Base-by-base conservation (phyloP, 2,329 filamentous ascomycete genomes). In the Verticillium albo-atrum region DNA sequence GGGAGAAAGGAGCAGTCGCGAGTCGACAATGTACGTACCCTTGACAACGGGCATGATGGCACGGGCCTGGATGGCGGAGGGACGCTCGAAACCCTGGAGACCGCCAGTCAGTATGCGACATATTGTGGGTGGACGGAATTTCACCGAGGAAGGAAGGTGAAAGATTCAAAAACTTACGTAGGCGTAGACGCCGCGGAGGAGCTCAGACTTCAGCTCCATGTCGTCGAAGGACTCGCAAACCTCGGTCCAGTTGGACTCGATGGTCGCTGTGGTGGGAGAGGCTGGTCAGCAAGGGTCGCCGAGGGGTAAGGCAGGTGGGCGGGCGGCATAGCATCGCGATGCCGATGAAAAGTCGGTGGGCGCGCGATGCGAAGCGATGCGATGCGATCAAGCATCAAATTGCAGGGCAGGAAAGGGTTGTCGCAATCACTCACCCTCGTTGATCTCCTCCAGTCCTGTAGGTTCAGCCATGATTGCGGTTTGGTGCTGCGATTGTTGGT, bases 41-140 rank as follows among this genome's bases (percentile, higher is more conserved):
- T 98, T 97, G 86, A 99, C 98, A 76, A 99, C 95, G 75, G 95
- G 96, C 90, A 98, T 96, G 81, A 99, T 99, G 72, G 95, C 95
- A 76, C 96, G 94, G 89, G 97, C 92, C 90, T 99, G 95, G 72
- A 99, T 99, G 78, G 95, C 94, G 82, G 95, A 99, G 66, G 95
- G 95, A 70, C 95, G 93, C 88, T 99, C 95, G 55, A 57, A 57
- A 57, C 55, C 55, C 51, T 53, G 51, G 25, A 53, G 3, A 53
- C 14, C 51, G 51, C 51, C 14, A 9, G 26, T 53, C n/a, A 53
- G 51, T 53, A 53, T 53, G 42, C 42, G 42, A 47, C 42, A 47
- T 47, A 47, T 47, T 47, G 42, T 47, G 42, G n/a, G 42, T 23
- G 6, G 42, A 47, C 20, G 42, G 7, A 25, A 47, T 47, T 47